Evolutionary conservation across 2,329 filamentous ascomycete genomes (phyloP).

Genomic region (Fusarium burgessii): DNA sequence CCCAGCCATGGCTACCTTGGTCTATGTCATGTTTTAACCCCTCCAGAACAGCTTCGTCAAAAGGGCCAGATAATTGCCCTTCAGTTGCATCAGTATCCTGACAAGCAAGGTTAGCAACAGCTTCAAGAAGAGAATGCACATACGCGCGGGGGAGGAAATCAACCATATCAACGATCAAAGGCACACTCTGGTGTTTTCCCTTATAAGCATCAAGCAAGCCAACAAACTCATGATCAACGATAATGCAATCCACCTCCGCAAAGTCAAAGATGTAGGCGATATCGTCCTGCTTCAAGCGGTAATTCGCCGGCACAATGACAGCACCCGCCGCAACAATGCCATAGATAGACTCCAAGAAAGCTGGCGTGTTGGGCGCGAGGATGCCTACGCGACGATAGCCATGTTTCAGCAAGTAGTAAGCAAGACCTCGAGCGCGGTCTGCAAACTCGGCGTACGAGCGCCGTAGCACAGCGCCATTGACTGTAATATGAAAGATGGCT

Average conservation of each 20-base stretch:
- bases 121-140: neutral
- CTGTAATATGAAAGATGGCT: slow-evolving; percentile 87
- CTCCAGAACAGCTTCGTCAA: slow-evolving; percentile 85
- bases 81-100: slow-evolving; percentile 83
- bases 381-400: slow-evolving; percentile 83
- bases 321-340: slow-evolving; percentile 85
- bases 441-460: slow-evolving; percentile 85
- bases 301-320: slow-evolving; percentile 76
- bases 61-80: slow-evolving; percentile 80
- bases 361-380: slow-evolving; percentile 91
- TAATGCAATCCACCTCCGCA: slow-evolving; percentile 85
- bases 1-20: slow-evolving; percentile 80
- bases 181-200: slow-evolving; percentile 70
- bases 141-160: slow-evolving; percentile 32
- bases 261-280: slow-evolving; percentile 92
- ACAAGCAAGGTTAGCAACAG: slow-evolving; percentile 17
- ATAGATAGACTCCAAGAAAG: slow-evolving; percentile 91
- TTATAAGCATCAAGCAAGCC: slow-evolving; percentile 76
- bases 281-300: slow-evolving; percentile 81
- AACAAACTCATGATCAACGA: slow-evolving; percentile 86
- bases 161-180: slow-evolving; percentile 78
- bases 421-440: slow-evolving; percentile 86
- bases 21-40: slow-evolving; percentile 78
- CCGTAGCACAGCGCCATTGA: slow-evolving; percentile 78
- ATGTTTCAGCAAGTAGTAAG: slow-evolving; percentile 85